Percentiles rank a stretch among this genome's conserved stretches.
Conservation (phyloP, 108 stramenopile genomes). For the Cyclotella baltica region DNA sequence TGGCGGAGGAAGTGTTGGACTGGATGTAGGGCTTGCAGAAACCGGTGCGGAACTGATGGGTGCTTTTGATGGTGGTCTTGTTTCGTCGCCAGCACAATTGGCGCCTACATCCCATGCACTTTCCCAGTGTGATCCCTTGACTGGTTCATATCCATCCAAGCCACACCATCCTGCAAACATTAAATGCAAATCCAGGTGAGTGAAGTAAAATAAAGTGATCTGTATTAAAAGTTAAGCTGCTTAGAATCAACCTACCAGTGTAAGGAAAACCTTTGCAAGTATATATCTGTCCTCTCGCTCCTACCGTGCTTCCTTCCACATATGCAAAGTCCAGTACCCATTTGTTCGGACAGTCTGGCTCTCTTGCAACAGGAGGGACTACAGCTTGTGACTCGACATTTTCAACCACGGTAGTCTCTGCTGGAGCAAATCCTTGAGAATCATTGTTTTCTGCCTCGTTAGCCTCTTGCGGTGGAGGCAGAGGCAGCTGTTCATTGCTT, state of each 20-base stretch:
- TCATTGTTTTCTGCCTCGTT: background rate
- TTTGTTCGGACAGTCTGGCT: background rate
- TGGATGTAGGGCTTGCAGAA: background rate
- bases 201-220: background rate
- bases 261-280: constrained; percentile 27
- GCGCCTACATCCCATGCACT: constrained; percentile 28
- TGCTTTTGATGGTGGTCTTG: background rate
- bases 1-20: background rate
- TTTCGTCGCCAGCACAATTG: constrained; percentile 10
- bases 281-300: constrained; percentile 2
- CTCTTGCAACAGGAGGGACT: background rate
- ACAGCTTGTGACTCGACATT: background rate
- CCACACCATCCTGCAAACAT: constrained; percentile 29
- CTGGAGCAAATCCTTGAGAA: background rate
- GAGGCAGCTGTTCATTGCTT: background rate
- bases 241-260: constrained; percentile 2
- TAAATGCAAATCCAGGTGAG: background rate
- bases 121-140: constrained; percentile 11
- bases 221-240: background rate
- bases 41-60: background rate
- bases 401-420: background rate
- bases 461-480: background rate
- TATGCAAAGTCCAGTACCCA: constrained; percentile 14
- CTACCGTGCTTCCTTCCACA: constrained; percentile 20
- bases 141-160: constrained; percentile 29